phyloP scores from a whole-genome alignment of 306 rosid genomes.

The Echinosophora koreensis region DNA sequence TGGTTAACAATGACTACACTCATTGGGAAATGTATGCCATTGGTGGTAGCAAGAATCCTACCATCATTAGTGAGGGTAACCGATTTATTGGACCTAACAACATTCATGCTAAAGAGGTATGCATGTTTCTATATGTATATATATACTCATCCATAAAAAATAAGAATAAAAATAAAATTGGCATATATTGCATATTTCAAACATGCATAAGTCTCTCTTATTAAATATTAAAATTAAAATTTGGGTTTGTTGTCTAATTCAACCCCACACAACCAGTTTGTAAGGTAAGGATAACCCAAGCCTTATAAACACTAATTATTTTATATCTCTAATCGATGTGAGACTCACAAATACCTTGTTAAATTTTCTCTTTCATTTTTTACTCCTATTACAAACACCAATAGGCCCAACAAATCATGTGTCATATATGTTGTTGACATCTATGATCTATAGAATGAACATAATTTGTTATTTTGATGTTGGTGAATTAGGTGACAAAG shows the following conservation, averaged over 20 bases:
- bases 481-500: conserved; percentile 63
- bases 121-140: not conserved
- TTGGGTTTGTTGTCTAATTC: too few species aligned
- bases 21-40: conserved; percentile 94
- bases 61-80: conserved; percentile 84
- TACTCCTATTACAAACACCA: not conserved
- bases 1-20: conserved; percentile 81
- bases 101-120: conserved; percentile 56
- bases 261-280: too few species aligned
- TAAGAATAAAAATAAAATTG: not conserved
- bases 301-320: too few species aligned
- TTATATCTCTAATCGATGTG: too few species aligned
- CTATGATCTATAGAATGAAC: not conserved
- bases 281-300: too few species aligned
- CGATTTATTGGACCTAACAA: conserved; percentile 64
- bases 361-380: not conserved
- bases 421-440: not conserved
- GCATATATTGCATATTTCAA: not conserved
- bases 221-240: too few species aligned
- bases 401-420: not conserved
- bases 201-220: too few species aligned
- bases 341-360: too few species aligned
- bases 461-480: not conserved
- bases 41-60: conserved; percentile 79
- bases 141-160: not conserved